Percentiles rank a stretch among this genome's conserved stretches.
phyloP scores from a whole-genome alignment of 345 rosid genomes.

The Melaleuca alternifolia region DNA sequence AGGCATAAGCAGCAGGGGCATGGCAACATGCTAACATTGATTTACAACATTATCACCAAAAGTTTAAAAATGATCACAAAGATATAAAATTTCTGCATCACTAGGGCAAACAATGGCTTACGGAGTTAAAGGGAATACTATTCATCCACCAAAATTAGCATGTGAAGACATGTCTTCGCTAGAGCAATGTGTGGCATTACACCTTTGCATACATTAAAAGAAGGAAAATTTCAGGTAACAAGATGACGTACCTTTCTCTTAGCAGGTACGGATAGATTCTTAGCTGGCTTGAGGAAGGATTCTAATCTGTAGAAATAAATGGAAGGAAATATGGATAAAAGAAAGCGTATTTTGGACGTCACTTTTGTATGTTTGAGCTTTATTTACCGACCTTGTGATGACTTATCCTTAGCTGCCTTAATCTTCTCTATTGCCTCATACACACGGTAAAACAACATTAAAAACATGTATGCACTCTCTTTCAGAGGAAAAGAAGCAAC shows the following conservation, averaged over 20 bases:
- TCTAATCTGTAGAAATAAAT: constrained; percentile 38
- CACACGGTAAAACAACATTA: neutral
- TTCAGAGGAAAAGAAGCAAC: neutral
- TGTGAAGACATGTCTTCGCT: neutral
- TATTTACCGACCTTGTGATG: constrained; percentile 65
- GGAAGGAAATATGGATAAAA: neutral
- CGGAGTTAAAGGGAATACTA: neutral
- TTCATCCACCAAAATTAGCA: neutral
- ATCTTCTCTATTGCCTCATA: constrained; percentile 77
- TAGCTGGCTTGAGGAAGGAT: constrained; percentile 68
- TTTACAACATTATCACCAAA: neutral
- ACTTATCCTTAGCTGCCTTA: constrained; percentile 81
- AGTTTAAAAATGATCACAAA: neutral
- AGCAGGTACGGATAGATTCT: constrained; percentile 36
- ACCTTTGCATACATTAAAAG: neutral
- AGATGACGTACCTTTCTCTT: constrained; percentile 61
- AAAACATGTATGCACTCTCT: neutral
- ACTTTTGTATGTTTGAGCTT: neutral
- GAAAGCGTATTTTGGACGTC: neutral
- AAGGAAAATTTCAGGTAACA: neutral
- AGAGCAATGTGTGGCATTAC: neutral
- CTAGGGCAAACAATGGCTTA: neutral
- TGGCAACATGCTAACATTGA: neutral
- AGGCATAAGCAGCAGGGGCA: neutral
- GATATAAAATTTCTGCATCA: neutral